Base-by-base conservation (phyloP, 2,329 filamentous ascomycete species). In the Coniochaeta sp. region DNA sequence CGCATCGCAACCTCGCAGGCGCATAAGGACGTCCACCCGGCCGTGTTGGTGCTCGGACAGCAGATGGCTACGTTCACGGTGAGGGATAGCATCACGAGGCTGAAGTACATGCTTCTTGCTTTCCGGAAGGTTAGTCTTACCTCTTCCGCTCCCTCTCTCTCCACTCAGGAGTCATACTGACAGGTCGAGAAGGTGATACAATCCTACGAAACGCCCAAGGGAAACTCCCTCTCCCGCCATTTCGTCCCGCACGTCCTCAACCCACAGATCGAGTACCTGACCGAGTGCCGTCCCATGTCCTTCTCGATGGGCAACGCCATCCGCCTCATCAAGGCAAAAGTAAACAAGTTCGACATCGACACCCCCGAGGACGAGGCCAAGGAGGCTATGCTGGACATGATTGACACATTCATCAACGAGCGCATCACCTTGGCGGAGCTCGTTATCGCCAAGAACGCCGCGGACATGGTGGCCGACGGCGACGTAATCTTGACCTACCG, bases 281-380 rank as follows among this genome's bases (percentile, higher is more conserved):
- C 89, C 54, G 90, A 90, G 59, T 96, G 91, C 64, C 85, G 94
- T n/a, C 91, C 94, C 30, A 88, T 99, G 71, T 95, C 89, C 58
- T 94, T 96, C 69, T 90, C 89, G 56, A 96, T 97, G 85, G 94
- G 94, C 55, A 99, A 97, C 67, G 91, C 91, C 31, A 95, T 99
- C 65, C 83, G 94, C 51, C 92, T 91, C 78, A 79, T 99, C 49
- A 99, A 99, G 74, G 82, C 96, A 47, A 83, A 90, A 62, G 92
- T 99, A 64, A 87, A 89, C 61, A 90, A 90, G 60, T 85, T 96
- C 53, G 91, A 96, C 61, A 90, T 92, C 35, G 87, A 91, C 60
- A 81, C 86, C 1, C 83, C 89, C 27, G 92, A 99, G 65, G 73
- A 82, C 18, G 83, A 89, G 47, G 91, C 91, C 24, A 96, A 96